Base-by-base conservation (phyloP, 148 eudicot species). In the Rhododendron mucronatum region DNA sequence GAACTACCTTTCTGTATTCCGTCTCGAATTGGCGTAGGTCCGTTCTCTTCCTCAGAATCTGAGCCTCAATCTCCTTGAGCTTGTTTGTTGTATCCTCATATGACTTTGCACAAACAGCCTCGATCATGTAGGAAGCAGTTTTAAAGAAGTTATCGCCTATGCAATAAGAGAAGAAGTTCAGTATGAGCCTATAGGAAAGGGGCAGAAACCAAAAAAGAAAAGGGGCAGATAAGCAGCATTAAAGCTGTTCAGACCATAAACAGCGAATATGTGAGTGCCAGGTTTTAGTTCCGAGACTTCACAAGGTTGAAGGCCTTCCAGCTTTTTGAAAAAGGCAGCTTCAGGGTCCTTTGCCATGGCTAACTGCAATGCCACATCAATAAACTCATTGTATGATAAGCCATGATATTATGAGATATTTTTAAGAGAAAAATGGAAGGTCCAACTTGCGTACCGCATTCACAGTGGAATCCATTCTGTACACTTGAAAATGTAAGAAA, bases 321-420 rank as follows among this genome's bases (percentile, higher is more conserved):
- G 89, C 89, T 93, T 95, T 89, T 97, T 97, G 85, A 97, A 97
- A 90, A 97, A 97, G 82, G 98, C 98, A 87, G 99, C 95, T 91
- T 97, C 99, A 75, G 99, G 98, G 86, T 97, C 99, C 90, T 97
- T 97, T 16, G 99, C 98, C 96, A 97, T 97, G 50, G 99, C 99
- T 90, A 97, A 91, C 98, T 97, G 91, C 86, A 87, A 44, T 86
- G 78, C 15, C 84, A 86, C 75, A 85, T 44, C 67, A 28, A 83
- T 47, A 61, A 80, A 86, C 26, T 78, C 44, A 63, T 26, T 55
- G 67, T 14, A 51, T 20, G 59, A 26, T 55, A 80, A 88, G 50
- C 65, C 55, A 50, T 50, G 28, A n/a, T 30, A 50, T 85, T 16
- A 0, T 71, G 8, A 80, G 30, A 76, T 18, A 71, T 18, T 16